These are phyloP conservation scores for Nicotiana obtusifolia DNA, from an alignment of 257 asterid genomes.

Conservation along the genomic window DNA sequence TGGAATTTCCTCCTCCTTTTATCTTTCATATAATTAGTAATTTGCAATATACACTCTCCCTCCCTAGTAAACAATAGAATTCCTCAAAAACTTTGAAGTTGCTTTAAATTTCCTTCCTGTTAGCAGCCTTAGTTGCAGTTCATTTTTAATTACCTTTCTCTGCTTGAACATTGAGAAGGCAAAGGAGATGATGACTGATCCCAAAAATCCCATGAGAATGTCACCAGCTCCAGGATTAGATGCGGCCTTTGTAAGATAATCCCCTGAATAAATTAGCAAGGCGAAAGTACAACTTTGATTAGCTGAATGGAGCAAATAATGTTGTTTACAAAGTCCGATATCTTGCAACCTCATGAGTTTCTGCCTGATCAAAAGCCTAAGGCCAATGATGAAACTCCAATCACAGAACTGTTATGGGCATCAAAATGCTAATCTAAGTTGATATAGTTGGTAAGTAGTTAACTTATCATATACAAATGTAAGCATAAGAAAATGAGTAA, in stretches of 20 bases:
- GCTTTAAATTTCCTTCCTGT: neutral
- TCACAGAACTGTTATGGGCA: neutral
- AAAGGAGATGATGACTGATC: conserved; percentile 91
- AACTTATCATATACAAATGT: neutral
- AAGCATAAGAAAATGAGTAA: neutral
- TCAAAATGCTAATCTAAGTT: neutral
- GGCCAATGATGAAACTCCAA: too few species aligned
- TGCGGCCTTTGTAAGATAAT: conserved; percentile 73
- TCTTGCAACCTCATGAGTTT: too few species aligned
- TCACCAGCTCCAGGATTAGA: conserved; percentile 99
- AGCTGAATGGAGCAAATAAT: neutral
- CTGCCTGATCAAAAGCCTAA: too few species aligned
- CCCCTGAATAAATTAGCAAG: conserved; percentile 37
- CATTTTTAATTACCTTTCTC: conserved; percentile 55
- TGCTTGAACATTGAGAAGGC: conserved; percentile 99
- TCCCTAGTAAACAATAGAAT: neutral
- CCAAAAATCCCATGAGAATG: conserved; percentile 86
- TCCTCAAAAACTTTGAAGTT: too few species aligned
- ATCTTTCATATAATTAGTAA: neutral
- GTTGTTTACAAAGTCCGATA: neutral
- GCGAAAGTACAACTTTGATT: neutral
- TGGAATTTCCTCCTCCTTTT: neutral
- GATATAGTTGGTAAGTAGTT: neutral
- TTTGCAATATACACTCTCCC: neutral
- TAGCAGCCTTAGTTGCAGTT: neutral